phyloP scores from a whole-genome alignment of 228 moss, liverwort and hornwort species.

The Sphagnum fallax region DNA sequence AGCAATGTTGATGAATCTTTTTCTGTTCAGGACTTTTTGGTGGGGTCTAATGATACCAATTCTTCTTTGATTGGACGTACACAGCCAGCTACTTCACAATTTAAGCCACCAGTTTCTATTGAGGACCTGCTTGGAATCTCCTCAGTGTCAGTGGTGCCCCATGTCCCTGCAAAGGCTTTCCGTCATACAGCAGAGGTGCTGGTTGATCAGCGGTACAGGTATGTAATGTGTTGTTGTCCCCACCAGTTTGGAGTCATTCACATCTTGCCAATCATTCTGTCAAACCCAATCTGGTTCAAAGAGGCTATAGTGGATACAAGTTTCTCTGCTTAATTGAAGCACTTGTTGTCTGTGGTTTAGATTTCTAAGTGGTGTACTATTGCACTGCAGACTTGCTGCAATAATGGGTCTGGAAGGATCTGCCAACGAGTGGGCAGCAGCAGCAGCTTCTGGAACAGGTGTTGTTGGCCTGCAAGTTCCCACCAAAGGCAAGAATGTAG shows the following conservation, averaged over 20 bases:
- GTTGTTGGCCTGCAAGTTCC: conserved; percentile 45
- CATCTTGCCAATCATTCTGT: not conserved
- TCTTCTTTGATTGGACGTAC: too few species aligned
- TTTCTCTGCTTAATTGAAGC: not conserved
- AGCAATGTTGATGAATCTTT: conserved; percentile 21
- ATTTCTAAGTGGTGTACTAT: not conserved
- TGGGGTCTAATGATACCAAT: conserved; percentile 19
- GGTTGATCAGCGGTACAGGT: conserved; percentile 91
- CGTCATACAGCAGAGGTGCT: conserved; percentile 40
- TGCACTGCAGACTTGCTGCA: conserved; percentile 54
- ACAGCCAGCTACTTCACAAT: too few species aligned
- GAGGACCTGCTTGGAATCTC: conserved; percentile 49
- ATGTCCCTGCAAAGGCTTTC: conserved; percentile 14
- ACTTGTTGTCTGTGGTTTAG: too few species aligned
- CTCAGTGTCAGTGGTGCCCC: conserved; percentile 2
- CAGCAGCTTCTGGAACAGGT: conserved; percentile 74
- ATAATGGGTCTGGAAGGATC: conserved; percentile 69
- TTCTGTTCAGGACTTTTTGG: conserved; percentile 47
- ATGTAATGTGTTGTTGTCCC: not conserved
- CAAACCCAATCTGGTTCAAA: not conserved
- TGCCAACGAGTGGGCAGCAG: conserved; percentile 70
- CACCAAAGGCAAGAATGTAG: conserved; percentile 30
- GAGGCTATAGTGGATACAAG: not conserved
- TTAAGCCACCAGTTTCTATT: conserved; percentile 9
- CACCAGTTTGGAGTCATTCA: not conserved